Evolutionary conservation across 352 stramenopile species (phyloP).

Genomic region (Phytophthora syringae): DNA sequence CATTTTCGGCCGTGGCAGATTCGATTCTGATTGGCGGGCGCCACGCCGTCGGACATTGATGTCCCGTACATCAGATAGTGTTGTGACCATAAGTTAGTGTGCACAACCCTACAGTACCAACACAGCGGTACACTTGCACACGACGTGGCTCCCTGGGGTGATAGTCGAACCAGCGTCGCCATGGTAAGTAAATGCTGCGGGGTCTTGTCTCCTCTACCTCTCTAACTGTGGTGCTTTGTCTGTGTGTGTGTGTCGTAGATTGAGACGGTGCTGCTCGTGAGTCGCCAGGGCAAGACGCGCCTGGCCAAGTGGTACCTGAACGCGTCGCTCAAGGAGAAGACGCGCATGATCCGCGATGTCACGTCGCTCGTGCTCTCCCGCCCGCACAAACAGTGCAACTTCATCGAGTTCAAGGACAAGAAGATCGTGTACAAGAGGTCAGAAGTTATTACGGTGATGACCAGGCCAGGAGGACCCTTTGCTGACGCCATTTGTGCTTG

Average conservation of each 20-base stretch:
- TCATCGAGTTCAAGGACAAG: slow-evolving; percentile 98
- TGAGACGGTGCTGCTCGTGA: slow-evolving; percentile 89
- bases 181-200: slow-evolving; percentile 29
- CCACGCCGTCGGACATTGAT: slow-evolving; percentile 3
- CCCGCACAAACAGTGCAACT: slow-evolving; percentile 90
- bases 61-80: too few species aligned
- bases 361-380: slow-evolving; percentile 88
- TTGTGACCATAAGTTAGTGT: neutral
- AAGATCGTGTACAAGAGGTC: slow-evolving; percentile 98
- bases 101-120: neutral
- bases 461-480: neutral
- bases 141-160: slow-evolving; percentile 14
- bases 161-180: neutral
- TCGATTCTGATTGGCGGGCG: slow-evolving; percentile 35
- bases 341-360: slow-evolving; percentile 90
- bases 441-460: neutral
- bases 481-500: neutral
- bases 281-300: slow-evolving; percentile 92
- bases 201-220: neutral
- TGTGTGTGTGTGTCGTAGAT: slow-evolving; percentile 59
- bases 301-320: slow-evolving; percentile 92
- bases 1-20: slow-evolving; percentile 4
- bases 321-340: slow-evolving; percentile 83
- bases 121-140: neutral
- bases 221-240: neutral